Base-by-base conservation (phyloP, 164 flowering plant species). In the Vitis vinifera region DNA sequence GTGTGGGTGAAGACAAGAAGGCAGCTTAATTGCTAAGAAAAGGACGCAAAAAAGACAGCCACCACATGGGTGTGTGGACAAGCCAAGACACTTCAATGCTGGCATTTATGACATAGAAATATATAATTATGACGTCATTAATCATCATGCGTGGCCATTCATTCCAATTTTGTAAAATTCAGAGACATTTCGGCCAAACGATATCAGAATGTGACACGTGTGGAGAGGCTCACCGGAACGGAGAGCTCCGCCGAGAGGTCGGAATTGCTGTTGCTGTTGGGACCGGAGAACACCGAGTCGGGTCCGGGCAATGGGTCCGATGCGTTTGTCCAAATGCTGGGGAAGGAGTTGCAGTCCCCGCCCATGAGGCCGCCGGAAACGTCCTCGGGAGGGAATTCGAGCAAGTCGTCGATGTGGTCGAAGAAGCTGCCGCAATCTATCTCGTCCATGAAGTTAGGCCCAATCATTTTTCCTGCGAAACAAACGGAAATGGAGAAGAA, bases 401-500 rank as follows among this genome's bases (percentile, higher is more conserved):
- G 85, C 61, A 94, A 76, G 79, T 94, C 97, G 65, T 94, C 98
- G 27, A 94, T 87, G 64, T 89, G 88, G 75, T 90, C 93, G 68
- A 94, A 91, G 83, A 89, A 89, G 78, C 85, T 89, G 51, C 85
- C 91, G 67, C 91, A 87, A 66, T 88, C 92, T 44, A 85, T 73
- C 65, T 88, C 92, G 60, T 88, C 95, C 52, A 78, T 63, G 73
- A 81, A 79, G 62, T 69, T 76, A 3, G 82, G 30, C 65, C 80
- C 90, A 47, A 83, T 70, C 82, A 82, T 78, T 44, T 71, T 76
- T 53, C 68, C 71, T 68, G 77, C 47, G 53, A 71, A 70, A 11
- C 8, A 31, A 65, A 2, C 59, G 31, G 48, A 53, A 51, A 47
- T 6, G 15, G 50, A 30, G 53, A 11, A 23, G 17, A 51, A 50